Conservation (phyloP, 78 protist genomes). For the Guillardia theta region DNA sequence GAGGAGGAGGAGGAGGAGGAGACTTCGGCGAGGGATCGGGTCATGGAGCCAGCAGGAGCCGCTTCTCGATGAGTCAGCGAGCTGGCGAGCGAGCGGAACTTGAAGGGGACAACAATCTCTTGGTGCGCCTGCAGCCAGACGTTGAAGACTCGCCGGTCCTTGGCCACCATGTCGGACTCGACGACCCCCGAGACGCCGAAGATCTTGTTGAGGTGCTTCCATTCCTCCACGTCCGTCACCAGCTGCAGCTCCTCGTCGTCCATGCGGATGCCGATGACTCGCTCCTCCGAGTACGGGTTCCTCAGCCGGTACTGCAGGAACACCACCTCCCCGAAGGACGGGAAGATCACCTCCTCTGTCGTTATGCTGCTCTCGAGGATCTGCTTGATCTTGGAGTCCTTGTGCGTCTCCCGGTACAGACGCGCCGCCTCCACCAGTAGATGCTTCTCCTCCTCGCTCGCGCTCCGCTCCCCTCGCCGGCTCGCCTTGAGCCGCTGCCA, state of each 20-base stretch:
- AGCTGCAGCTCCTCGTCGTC: not conserved
- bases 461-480: no score
- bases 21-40: no score
- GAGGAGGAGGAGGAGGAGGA: no score
- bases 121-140: not conserved
- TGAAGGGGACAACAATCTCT: not conserved
- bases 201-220: not conserved
- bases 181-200: not conserved
- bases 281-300: slow-evolving; percentile 10
- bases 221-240: not conserved
- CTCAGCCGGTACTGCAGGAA: not conserved
- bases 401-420: no score
- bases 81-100: not conserved
- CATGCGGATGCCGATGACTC: not conserved
- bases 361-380: no score
- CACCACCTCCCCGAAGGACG: not conserved
- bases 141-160: not conserved
- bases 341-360: no score
- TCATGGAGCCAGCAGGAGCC: no score
- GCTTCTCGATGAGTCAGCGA: no score
- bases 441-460: no score
- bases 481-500: no score
- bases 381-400: no score
- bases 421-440: no score
- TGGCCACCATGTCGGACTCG: not conserved